Evolutionary conservation across 441 rosid species (phyloP).

Genomic region (Bocquillonia castaneifolia): DNA sequence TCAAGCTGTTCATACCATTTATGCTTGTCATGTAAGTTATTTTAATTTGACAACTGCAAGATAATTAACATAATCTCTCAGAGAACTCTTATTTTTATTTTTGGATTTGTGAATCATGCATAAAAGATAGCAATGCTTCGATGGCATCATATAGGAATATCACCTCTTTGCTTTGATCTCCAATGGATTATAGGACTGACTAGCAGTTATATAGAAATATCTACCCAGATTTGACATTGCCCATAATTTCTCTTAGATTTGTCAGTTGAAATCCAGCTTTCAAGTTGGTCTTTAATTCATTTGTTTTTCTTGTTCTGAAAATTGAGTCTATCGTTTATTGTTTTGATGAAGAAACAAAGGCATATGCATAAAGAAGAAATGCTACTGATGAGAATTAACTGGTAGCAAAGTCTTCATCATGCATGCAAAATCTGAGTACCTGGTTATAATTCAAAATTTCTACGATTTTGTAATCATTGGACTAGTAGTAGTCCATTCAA

Average conservation of each 20-base stretch:
- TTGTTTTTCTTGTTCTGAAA: neutral
- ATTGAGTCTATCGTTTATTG: neutral
- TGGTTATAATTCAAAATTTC: neutral
- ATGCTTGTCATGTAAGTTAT: conserved; percentile 80
- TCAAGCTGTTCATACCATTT: conserved; percentile 96
- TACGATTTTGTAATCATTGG: neutral
- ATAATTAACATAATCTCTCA: neutral
- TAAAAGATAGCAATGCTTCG: conserved; percentile 13
- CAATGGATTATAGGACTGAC: neutral
- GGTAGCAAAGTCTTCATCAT: neutral
- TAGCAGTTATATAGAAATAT: neutral
- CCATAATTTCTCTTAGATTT: neutral
- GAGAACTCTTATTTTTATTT: conserved; percentile 1
- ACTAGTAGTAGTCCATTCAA: neutral
- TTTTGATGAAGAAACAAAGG: neutral
- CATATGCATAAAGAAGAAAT: neutral
- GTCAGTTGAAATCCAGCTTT: neutral
- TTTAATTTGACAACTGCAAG: neutral
- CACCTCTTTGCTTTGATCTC: neutral
- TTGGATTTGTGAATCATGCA: neutral
- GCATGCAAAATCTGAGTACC: neutral
- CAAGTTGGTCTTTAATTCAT: neutral
- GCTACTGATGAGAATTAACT: neutral
- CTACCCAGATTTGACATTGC: neutral
- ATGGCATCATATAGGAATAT: neutral